A percentile compares a stretch with the other conserved stretches of the same genome.
These are phyloP conservation scores for Galerina sulciceps DNA, from an alignment of 768 basidiomycete genomes.

Conservation along the genomic window DNA sequence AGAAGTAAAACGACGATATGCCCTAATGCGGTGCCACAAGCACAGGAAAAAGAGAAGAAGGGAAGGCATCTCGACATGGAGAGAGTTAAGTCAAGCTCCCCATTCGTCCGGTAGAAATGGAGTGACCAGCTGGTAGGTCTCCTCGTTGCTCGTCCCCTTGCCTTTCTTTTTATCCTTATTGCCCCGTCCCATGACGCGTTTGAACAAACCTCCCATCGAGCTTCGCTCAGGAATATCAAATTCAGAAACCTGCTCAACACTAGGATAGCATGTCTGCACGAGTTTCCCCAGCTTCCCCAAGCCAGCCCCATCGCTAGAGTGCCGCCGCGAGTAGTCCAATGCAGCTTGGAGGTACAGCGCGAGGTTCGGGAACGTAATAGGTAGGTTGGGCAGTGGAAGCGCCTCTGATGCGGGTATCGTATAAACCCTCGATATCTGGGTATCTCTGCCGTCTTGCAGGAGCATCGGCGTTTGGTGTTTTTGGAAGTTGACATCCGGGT, in stretches of 20 bases:
- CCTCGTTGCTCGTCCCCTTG: conserved; percentile 71
- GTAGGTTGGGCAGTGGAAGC: conserved; percentile 71
- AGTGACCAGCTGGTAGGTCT: conserved; percentile 81
- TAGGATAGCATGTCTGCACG: conserved; percentile 70
- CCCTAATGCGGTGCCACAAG: too few relatives aligned
- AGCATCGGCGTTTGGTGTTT: conserved; percentile 52
- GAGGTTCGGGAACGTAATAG: conserved; percentile 76
- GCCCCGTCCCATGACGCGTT: conserved; percentile 61
- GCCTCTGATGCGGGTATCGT: conserved; percentile 64
- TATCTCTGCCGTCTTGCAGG: conserved; percentile 67
- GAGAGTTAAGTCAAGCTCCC: conserved; percentile 42
- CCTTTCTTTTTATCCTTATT: conserved; percentile 47
- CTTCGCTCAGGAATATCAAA: conserved; percentile 37
- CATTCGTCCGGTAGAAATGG: conserved; percentile 81
- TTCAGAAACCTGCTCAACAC: conserved; percentile 34
- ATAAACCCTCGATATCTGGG: conserved; percentile 68
- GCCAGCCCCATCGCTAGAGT: conserved; percentile 60
- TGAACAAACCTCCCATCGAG: conserved; percentile 58
- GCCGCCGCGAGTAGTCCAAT: conserved; percentile 68
- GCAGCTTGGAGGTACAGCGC: conserved; percentile 77
- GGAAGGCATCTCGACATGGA: neutral
- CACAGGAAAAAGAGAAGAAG: conserved; percentile 2
- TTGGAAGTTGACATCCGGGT: too few relatives aligned
- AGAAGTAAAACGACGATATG: neutral
- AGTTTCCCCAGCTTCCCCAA: conserved; percentile 71